Evolutionary conservation across 805 yeast genomes (phyloP), one percentile per base, ranked within the genome.

Genomic region (Candida pseudofarinosa): DNA sequence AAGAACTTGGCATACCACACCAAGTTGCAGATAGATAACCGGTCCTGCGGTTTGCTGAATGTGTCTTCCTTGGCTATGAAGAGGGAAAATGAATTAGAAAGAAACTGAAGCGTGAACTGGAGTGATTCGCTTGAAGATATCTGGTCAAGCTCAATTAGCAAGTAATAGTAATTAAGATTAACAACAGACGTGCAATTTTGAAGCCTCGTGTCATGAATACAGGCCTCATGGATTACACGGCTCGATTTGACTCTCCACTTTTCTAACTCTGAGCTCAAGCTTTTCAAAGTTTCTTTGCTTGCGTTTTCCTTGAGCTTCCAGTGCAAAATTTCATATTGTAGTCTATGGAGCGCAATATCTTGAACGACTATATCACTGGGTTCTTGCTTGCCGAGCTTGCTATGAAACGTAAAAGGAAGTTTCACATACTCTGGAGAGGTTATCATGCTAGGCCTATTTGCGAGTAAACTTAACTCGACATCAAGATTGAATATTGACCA

Each of bases 81-180:
- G 38, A 70, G 58, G 12, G 69, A 55, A 46, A 68, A 69, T 10
- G 67, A 65, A 48, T 65, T 66, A 18, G 69, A 64, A 34, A 70
- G 53, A 45, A 69, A 70, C 45, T 70, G 74, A 14, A 68, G 55
- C 5, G 72, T 62, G 49, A 69, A 69, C 46, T 69, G 74, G 37
- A 60, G 60, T 39, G 67, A 61, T 43, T 69, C 68, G 14, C 65
- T 61, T 4, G 61, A 44, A 7, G 70, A 63, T 2, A 68, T 44
- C 50, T 67, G 73, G 52, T 70, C 74, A 19, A 71, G 48, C 50
- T 71, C 75, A 18, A 69, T 62, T 30, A 62, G 50, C 17, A 70
- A 49, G 47, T 65, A 71, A 47, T 64, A 69, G 50, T 65, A 69
- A 47, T 67, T 62, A 43, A 69, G 49, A 47, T 70, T 67, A 14